Conservation (phyloP, 495 filamentous ascomycete species). For the Extremus antarcticus region DNA sequence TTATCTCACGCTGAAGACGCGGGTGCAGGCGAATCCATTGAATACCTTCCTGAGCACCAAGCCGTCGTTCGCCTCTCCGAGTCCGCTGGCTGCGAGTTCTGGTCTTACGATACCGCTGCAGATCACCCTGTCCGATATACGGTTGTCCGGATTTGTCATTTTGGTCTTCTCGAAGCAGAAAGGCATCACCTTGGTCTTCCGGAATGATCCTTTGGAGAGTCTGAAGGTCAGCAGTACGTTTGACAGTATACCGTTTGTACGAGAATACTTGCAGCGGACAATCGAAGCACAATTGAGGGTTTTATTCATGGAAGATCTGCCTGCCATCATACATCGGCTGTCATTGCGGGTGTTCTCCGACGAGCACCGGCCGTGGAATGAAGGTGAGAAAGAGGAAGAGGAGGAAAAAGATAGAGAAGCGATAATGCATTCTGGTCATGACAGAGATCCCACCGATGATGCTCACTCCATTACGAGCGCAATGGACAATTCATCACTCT, state of each 20-base stretch:
- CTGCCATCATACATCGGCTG: conserved; percentile 87
- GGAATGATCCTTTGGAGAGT: conserved; percentile 94
- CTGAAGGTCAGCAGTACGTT: conserved; percentile 98
- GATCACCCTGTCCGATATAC: conserved; percentile 92
- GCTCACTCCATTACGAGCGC: conserved; percentile 36
- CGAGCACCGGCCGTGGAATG: conserved; percentile 55
- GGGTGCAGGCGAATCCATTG: conserved; percentile 93
- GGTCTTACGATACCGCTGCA: conserved; percentile 91
- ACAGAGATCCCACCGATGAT: conserved; percentile 60
- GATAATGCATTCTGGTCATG: conserved; percentile 32
- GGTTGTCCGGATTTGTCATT: conserved; percentile 95
- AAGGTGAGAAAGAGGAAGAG: conserved; percentile 34
- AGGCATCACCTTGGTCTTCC: conserved; percentile 88
- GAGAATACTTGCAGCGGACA: conserved; percentile 91
- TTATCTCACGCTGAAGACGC: conserved; percentile 83
- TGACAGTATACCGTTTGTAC: conserved; percentile 95
- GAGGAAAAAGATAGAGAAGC: conserved; percentile 27
- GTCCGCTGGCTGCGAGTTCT: conserved; percentile 84
- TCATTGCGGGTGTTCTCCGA: conserved; percentile 84
- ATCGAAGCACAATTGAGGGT: conserved; percentile 90
- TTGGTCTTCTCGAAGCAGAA: conserved; percentile 95
- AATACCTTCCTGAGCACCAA: conserved; percentile 91
- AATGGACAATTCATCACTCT: conserved; percentile 1
- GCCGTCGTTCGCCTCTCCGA: conserved; percentile 81
- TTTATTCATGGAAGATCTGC: conserved; percentile 93